Evolutionary conservation across 495 filamentous ascomycete species (phyloP).

Genomic region (Neurospora sp.): DNA sequence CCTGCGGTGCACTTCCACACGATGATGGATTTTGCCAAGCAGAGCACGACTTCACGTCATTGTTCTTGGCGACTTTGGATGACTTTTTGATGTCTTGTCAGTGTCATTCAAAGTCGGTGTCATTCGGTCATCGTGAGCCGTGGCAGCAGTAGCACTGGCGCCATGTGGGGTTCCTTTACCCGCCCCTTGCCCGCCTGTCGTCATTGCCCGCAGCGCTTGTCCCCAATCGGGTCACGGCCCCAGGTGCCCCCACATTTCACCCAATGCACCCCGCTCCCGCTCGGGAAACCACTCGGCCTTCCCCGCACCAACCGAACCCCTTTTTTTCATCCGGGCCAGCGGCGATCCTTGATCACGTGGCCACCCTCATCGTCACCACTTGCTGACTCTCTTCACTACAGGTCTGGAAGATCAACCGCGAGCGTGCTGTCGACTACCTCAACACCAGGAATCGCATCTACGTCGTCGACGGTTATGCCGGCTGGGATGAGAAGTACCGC

Average conservation of each 20-base stretch:
- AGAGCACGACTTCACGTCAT: slow-evolving; percentile 11
- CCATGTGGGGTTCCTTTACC: neutral
- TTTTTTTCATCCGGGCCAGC: neutral
- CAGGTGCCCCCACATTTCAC: slow-evolving; percentile 13
- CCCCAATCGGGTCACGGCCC: slow-evolving; percentile 10
- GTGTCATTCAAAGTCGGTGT: slow-evolving; percentile 13
- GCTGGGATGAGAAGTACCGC: slow-evolving; percentile 97
- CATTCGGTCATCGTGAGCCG: neutral
- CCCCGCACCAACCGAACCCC: neutral
- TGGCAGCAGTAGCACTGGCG: neutral
- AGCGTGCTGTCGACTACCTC: slow-evolving; percentile 96
- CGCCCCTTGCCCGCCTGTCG: slow-evolving; percentile 17
- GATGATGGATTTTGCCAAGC: neutral
- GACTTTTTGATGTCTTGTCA: slow-evolving; percentile 1
- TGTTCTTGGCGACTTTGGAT: slow-evolving; percentile 8
- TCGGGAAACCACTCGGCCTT: slow-evolving; percentile 2
- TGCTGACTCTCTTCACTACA: slow-evolving; percentile 21
- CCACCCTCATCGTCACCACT: slow-evolving; percentile 8
- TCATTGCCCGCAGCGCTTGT: slow-evolving; percentile 14
- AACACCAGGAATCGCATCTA: slow-evolving; percentile 99
- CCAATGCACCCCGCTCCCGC: slow-evolving; percentile 28
- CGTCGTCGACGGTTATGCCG: slow-evolving; percentile 92
- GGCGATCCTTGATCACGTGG: slow-evolving; percentile 14
- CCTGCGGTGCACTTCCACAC: neutral
- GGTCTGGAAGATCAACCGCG: slow-evolving; percentile 99